A percentile compares a stretch with the other conserved stretches of the same genome.
Conservation (phyloP, 2,329 filamentous ascomycete genomes). For the Cladosporium sp. region DNA sequence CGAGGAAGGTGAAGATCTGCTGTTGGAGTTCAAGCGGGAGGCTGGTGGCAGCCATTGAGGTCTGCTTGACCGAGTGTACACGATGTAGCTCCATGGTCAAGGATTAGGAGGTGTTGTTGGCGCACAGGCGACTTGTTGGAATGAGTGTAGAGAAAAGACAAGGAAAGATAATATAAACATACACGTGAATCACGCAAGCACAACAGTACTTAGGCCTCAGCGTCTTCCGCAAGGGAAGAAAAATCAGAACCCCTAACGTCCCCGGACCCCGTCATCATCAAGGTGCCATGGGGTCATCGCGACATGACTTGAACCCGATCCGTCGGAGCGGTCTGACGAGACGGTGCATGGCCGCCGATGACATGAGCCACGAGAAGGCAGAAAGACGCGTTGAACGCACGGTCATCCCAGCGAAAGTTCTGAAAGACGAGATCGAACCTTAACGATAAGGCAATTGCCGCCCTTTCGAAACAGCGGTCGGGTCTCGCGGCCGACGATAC, state of each 20-base stretch:
- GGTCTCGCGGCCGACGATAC: not conserved
- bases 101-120: not conserved
- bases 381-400: constrained; percentile 18
- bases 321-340: constrained; percentile 21
- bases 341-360: constrained; percentile 15
- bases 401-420: constrained; percentile 16
- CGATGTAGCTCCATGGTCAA: constrained; percentile 16
- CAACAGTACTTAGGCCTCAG: constrained; percentile 8
- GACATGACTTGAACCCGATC: constrained; percentile 3
- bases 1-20: constrained; percentile 38
- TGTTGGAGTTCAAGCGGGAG: constrained; percentile 40
- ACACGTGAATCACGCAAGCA: not conserved
- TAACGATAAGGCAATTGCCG: constrained; percentile 3
- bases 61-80: constrained; percentile 20
- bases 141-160: not conserved
- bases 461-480: not conserved
- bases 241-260: constrained; percentile 3
- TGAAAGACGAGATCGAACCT: constrained; percentile 11
- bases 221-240: constrained; percentile 1
- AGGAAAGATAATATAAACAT: not conserved
- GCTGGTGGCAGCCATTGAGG: constrained; percentile 29
- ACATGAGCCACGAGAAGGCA: constrained; percentile 20
- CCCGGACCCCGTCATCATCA: constrained; percentile 20
- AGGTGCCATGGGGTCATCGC: not conserved
- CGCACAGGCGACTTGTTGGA: not conserved